Base-by-base conservation (phyloP, 805 yeast genomes). In the Teunomyces stri region DNA sequence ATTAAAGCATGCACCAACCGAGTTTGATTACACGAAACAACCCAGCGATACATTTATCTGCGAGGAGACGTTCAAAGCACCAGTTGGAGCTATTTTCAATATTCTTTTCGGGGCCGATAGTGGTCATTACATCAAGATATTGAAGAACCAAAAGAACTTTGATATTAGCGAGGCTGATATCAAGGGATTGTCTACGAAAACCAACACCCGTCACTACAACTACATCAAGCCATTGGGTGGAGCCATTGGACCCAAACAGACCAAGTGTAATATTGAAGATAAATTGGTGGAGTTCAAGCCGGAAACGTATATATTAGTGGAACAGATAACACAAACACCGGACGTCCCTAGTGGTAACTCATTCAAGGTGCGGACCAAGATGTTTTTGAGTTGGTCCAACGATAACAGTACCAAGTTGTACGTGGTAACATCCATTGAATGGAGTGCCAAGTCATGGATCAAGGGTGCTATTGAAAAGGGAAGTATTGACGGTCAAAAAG, bases 361-460 rank as follows among this genome's bases (percentile, higher is more conserved):
- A 0, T 94, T 94, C 63, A 74, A 78, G 28, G 90, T 90, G 1
- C 76, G 81, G 51, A 88, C 96, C 0, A 74, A 87, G 50, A 87
- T 82, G 57, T 70, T 83, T 39, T 66, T 89, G 46, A 75, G 85
- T 2, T 94, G 99, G 98, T 89, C 75, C 0, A 73, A 70, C 6
- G 65, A 74, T 25, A 87, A 85, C 57, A 62, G 69, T 20, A 85
- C 96, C 4, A 69, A 73, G 42, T 56, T 94, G 34, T 69, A 69
- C 38, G 66, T 87, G n/a, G 78, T 90, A n/a, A 87, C 79, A 62
- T 80, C 81, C 70, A 78, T 92, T 35, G 85, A 87, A 40, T 94
- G 99, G 99, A 80, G 86, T 0, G 96, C 94, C 2, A 78, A 85
- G 44, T 86, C 96, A 50, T 94, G 97, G 97, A 80, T 94, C 58